Conservation (phyloP, 75 land plant species). For the Sequoia sempervirens region DNA sequence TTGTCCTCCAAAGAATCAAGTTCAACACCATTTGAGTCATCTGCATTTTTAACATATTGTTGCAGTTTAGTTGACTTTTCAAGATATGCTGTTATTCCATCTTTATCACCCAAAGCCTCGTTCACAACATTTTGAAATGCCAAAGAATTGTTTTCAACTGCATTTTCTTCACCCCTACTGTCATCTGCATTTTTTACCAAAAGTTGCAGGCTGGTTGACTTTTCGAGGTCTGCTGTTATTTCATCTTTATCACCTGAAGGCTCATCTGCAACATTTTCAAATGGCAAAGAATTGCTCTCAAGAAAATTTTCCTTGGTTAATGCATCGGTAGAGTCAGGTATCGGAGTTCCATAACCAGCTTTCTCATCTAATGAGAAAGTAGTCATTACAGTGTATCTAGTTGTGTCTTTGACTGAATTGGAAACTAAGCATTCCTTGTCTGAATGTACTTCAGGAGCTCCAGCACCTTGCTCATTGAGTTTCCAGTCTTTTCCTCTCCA, state of each 20-base stretch:
- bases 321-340: background rate
- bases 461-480: conserved; percentile 25
- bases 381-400: conserved; percentile 4
- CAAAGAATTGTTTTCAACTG: background rate
- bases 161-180: background rate
- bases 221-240: background rate
- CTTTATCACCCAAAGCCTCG: conserved; percentile 1
- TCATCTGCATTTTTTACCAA: background rate
- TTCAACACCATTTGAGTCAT: background rate
- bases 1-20: background rate
- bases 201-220: background rate
- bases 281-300: background rate
- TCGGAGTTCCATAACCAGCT: background rate
- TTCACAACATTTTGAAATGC: background rate
- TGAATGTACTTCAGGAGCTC: background rate
- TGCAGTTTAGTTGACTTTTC: background rate
- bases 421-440: conserved; percentile 3
- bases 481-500: conserved; percentile 87
- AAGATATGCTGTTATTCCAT: background rate
- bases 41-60: background rate
- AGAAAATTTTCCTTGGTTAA: background rate
- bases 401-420: conserved; percentile 11
- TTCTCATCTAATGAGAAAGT: conserved; percentile 1
- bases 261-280: background rate
- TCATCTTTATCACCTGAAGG: conserved; percentile 1